Evolutionary conservation across 2,329 filamentous ascomycete species (phyloP).

Genomic region (Seiridium cupressi): DNA sequence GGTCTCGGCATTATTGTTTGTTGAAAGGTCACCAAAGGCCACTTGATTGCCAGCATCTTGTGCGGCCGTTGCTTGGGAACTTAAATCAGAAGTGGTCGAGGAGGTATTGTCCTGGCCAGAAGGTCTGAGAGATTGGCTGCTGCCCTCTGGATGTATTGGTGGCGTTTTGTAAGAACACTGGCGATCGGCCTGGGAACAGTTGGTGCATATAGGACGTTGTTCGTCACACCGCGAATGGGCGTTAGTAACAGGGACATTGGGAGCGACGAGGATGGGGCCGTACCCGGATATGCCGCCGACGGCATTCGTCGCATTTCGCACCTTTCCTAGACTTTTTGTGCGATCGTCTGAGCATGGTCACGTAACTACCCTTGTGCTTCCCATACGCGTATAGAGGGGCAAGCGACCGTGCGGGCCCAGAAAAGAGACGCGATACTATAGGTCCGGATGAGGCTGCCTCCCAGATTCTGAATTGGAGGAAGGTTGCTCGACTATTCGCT

Average conservation of each 20-base stretch:
- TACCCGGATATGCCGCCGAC: slow-evolving; percentile 7
- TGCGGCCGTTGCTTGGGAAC: no score
- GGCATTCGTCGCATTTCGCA: slow-evolving; percentile 8
- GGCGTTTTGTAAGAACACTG: background rate
- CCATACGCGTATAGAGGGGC: no score
- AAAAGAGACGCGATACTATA: no score
- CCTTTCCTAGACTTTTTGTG: slow-evolving; percentile 7
- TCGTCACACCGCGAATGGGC: slow-evolving; percentile 1
- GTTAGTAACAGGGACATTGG: background rate
- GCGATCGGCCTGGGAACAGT: slow-evolving; percentile 5
- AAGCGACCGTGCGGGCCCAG: no score
- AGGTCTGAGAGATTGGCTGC: no score
- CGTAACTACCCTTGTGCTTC: no score
- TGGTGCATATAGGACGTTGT: background rate
- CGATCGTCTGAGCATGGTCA: slow-evolving; percentile 2
- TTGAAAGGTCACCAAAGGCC: background rate
- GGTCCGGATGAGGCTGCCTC: no score
- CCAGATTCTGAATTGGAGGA: no score
- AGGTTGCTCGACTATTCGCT: no score
- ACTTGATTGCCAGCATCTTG: background rate
- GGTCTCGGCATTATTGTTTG: background rate
- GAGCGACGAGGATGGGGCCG: background rate
- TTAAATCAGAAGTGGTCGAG: no score
- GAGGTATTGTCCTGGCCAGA: no score
- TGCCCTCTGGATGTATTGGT: background rate